Evolutionary conservation across 129 eudicot species (phyloP), one percentile per base, ranked within the genome.

Genomic region (Helianthus tuberosus): DNA sequence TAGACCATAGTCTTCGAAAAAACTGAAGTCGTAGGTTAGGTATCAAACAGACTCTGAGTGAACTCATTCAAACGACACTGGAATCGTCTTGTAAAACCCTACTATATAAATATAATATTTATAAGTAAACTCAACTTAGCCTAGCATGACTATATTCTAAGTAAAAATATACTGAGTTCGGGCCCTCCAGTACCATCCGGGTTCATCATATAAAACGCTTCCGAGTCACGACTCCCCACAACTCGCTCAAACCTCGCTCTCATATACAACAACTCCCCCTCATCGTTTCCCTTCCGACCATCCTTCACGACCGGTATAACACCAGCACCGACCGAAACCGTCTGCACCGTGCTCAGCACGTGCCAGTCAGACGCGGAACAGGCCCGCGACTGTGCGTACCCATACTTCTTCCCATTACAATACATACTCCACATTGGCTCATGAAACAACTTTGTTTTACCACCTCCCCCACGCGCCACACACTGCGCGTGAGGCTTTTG

Each of bases 161-260:
- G 94, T 67, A 92, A 75, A 73, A 92, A 92, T 62, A 92, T 85
- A 73, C 98, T 85, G 68, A 92, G 85, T 73, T 92, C 98, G 54
- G 98, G 96, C 32, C 96, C 98, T 46, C 96, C 96, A 51, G 73
- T 89, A 0, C 92, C 94, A 41, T 92, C 98, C 32, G 96, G 96
- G 72, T 92, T 92, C 86, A 92, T 79, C 98, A 92, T 92, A 76
- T 92, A 92, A 77, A 86, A 92, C 1, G 98, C 98, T 71, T 92
- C 98, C 76, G 98, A 92, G 87, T 92, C 98, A 68, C 94, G 94
- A 51, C 81, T 89, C 64, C 98, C 98, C 77, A 92, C 94, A 29
- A 89, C 98, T 75, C 98, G 84, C 60, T 92, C 98, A 67, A 89
- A 92, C 48, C 82, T 84, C 12, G 96, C 98, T 60, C 98, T 85